These are phyloP conservation scores for Suillus americanus DNA, from an alignment of 768 basidiomycete genomes.

Conservation along the genomic window DNA sequence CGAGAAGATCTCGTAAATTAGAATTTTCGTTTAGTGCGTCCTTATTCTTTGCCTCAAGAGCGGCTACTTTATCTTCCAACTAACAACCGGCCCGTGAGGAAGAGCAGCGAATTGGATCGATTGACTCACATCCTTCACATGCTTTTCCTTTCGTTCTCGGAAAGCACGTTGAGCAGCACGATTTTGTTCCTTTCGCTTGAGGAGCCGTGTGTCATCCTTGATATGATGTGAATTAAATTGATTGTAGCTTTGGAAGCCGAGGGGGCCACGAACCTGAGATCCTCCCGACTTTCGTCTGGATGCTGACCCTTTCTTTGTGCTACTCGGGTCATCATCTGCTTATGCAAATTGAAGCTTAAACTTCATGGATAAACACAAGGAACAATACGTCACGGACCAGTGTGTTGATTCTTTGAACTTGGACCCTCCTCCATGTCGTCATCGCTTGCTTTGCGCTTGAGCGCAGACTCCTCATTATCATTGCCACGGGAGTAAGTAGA, in stretches of 20 bases:
- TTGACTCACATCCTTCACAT: constrained; percentile 87
- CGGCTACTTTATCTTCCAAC: constrained; percentile 90
- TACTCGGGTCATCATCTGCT: constrained; percentile 24
- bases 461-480: constrained; percentile 44
- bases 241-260: background rate
- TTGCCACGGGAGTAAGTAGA: constrained; percentile 27
- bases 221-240: constrained; percentile 7
- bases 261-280: constrained; percentile 30
- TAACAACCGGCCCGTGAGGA: constrained; percentile 27
- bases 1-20: constrained; percentile 82
- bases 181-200: constrained; percentile 97
- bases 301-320: constrained; percentile 25
- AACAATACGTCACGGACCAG: constrained; percentile 39
- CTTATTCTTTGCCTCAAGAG: constrained; percentile 81
- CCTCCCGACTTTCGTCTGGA: constrained; percentile 43
- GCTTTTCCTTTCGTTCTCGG: constrained; percentile 95
- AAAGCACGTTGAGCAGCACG: constrained; percentile 97
- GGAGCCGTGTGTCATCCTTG: constrained; percentile 69
- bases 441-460: constrained; percentile 79
- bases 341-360: background rate
- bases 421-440: constrained; percentile 65
- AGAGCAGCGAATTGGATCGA: constrained; percentile 4
- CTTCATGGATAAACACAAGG: background rate
- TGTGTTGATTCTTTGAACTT: constrained; percentile 65
- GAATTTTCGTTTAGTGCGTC: constrained; percentile 76